Evolutionary conservation across 805 yeast species (phyloP).

Genomic region (Candida khao-thaluensis): DNA sequence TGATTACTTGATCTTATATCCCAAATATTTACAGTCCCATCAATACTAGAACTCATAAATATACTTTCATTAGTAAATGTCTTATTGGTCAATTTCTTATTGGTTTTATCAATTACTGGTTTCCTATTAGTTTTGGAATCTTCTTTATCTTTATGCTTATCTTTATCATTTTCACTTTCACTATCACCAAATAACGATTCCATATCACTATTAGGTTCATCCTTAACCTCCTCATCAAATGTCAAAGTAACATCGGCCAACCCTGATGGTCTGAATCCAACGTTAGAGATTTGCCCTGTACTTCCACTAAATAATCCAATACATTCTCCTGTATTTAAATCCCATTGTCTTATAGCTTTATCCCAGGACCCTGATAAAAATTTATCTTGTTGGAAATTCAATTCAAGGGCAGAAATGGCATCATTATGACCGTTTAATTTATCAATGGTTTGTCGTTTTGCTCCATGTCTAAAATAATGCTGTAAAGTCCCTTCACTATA

Average conservation of each 20-base stretch:
- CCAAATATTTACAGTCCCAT: constrained; percentile 82
- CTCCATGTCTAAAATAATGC: constrained; percentile 57
- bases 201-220: constrained; percentile 32
- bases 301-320: constrained; percentile 51
- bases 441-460: constrained; percentile 26
- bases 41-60: constrained; percentile 77
- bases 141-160: constrained; percentile 16
- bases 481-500: constrained; percentile 79
- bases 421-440: constrained; percentile 54
- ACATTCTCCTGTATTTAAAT: constrained; percentile 67
- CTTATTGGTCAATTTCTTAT: constrained; percentile 20
- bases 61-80: constrained; percentile 41
- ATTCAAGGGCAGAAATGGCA: constrained; percentile 68
- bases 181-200: constrained; percentile 50
- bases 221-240: constrained; percentile 19
- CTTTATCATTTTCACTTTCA: constrained; percentile 28
- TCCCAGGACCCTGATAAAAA: constrained; percentile 93
- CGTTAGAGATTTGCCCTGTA: constrained; percentile 75
- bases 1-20: constrained; percentile 55
- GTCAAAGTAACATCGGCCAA: constrained; percentile 42
- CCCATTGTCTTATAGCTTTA: constrained; percentile 77
- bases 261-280: constrained; percentile 68
- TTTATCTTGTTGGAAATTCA: constrained; percentile 59
- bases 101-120: constrained; percentile 11
- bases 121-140: constrained; percentile 5